Base-by-base conservation (phyloP, 176 grass and related monocot species). In the Oryza meyeriana region DNA sequence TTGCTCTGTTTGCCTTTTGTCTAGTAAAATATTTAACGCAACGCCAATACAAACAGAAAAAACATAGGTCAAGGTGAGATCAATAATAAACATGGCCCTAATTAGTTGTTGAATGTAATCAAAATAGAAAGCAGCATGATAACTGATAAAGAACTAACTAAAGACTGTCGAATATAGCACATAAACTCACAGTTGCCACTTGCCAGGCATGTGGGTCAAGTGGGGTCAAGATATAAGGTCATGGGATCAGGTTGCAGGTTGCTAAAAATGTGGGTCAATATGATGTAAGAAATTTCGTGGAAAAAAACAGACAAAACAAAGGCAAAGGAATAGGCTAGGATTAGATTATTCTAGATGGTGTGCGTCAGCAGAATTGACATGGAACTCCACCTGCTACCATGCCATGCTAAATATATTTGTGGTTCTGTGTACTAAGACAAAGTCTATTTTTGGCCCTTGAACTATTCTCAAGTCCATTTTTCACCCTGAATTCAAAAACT, bases 1-100 rank as follows among this genome's bases (percentile, higher is more conserved):
- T 98, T 82, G 95, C 95, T 92, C 92, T 93, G 67, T 66, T 83
- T 89, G 95, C 92, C 78, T 93, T 94, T 57, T 62, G 25, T 69
- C 93, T 95, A 8, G 70, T 40, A 26, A 73, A 73, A 52, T 25
- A 16, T 50, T 64, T n/a, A 82, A 79, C 39, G 72, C 9, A 14
- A 65, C 81, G 34, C 71, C 64, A 85, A 13, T 10, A 70, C 26
- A 28, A 34, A 42, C 13, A 48, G 44, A 61, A 9, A 72, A 30
- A 55, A 61, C 20, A 39, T 22, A 69, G 39, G 14, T 1, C 1
- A 35, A 79, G 0, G 12, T 47, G 13, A 47, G 14, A 44, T 45
- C 68, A 48, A 77, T 27, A 69, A 77, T 35, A 10, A 85, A 62
- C 36, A 76, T 45, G 24, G 4, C 12, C 3, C 6, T 52, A 48